Evolutionary conservation across 228 moss, liverwort and hornwort genomes (phyloP), one percentile per base, ranked within the genome.

Genomic region (Sphagnum fallax): DNA sequence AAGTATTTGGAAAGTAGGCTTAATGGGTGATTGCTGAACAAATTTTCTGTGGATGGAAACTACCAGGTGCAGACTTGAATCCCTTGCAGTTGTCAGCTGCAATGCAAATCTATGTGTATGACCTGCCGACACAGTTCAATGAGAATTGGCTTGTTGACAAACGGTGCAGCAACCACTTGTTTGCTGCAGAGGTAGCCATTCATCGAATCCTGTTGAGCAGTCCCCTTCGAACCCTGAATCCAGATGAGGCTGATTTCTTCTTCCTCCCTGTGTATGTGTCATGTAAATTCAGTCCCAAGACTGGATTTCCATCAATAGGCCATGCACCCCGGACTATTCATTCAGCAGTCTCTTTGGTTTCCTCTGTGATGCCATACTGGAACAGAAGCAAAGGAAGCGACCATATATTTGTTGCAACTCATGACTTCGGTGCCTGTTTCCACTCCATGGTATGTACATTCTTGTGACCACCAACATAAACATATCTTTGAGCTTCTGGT

Each of bases 211-310:
- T 98, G 14, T 52, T 90, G 65, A 65, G 6, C 0, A 92, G 98
- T 70, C 81, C 84, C 47, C 62, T 94, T 61, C 79, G 90, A 81
- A 98, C 98, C 0, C 70, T 73, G 71, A 74, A 92, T 67, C 90
- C 98, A 4, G 69, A 80, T 5, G 73, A 77, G 59, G 98, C 98
- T 6, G 93, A 93, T 72, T 98, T 88, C 66, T 93, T 90, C 72
- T 93, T 89, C 81, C 73, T 98, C 60, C 98, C 98, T 68, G 87
- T 98, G 10, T 98, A 98, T 70, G 90, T 98, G 8, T 90, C 98
- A 4, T 98, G 98, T 74, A 83, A 92, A 61, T 98, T 98, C 69
- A 93, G 85, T 57, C 78, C 80, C 65, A 92, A 80, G 74, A 91
- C 90, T 18, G 92, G 94, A 32, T 98, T 98, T 79, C 98, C 98